Conservation (phyloP, 1,284 basidiomycete species). For the Malassezia japonica region DNA sequence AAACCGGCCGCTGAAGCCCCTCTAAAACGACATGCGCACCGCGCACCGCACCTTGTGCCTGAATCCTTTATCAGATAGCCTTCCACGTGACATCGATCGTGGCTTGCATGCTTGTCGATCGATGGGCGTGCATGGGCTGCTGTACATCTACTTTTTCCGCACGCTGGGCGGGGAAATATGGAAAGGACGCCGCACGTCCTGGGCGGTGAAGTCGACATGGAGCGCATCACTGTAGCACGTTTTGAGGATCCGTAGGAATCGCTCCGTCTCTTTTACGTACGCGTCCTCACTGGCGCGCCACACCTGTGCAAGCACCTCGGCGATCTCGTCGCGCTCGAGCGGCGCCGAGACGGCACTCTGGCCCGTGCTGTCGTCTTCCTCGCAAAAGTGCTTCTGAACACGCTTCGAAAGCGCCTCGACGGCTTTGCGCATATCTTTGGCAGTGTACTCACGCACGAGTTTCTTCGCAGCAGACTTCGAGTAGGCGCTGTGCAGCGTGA, state of each 20-base stretch:
- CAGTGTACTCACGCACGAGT: conserved; percentile 70
- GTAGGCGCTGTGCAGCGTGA: conserved; percentile 67
- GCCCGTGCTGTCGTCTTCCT: conserved; percentile 53
- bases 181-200: conserved; percentile 55
- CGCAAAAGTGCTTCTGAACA: conserved; percentile 81
- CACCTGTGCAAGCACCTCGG: conserved; percentile 13
- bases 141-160: conserved; percentile 5
- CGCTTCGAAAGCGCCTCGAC: conserved; percentile 78
- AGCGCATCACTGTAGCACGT: conserved; percentile 13
- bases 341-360: not conserved
- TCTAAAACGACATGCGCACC: no score
- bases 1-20: no score
- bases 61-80: no score
- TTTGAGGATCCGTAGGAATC: conserved; percentile 5
- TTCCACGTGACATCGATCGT: no score
- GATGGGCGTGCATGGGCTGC: no score
- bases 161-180: conserved; percentile 17
- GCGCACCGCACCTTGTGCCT: no score
- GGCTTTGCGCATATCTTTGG: conserved; percentile 73
- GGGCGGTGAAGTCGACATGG: conserved; percentile 55
- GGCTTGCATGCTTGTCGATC: no score
- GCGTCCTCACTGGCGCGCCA: conserved; percentile 7
- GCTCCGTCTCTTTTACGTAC: conserved; percentile 7
- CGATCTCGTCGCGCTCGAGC: conserved; percentile 12
- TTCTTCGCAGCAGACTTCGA: conserved; percentile 70